Conservation (phyloP, 768 basidiomycete species). For the Amanita brunnescens region DNA sequence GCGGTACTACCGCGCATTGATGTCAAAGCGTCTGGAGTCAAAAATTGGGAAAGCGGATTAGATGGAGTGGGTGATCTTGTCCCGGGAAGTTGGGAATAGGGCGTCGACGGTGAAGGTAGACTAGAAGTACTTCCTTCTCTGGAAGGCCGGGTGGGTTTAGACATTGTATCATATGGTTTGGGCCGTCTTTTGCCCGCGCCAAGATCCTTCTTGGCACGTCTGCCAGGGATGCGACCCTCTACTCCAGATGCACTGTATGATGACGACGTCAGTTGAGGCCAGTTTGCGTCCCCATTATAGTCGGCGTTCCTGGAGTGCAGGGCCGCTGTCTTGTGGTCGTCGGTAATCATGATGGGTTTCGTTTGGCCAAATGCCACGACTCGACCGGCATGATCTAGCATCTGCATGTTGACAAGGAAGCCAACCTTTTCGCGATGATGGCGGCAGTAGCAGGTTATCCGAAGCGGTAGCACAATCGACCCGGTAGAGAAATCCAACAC, state of each 20-base stretch:
- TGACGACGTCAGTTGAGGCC: conserved; percentile 31
- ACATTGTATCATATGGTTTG: conserved; percentile 59
- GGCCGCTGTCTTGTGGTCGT: conserved; percentile 87
- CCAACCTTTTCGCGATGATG: conserved; percentile 97
- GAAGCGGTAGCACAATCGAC: conserved; percentile 80
- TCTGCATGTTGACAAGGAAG: conserved; percentile 82
- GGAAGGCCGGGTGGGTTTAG: conserved; percentile 34
- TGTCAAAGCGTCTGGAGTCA: conserved; percentile 19
- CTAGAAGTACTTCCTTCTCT: conserved; percentile 51
- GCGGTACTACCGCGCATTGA: conserved; percentile 28
- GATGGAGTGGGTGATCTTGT: conserved; percentile 40
- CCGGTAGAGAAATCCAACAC: conserved; percentile 84
- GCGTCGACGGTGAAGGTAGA: conserved; percentile 37
- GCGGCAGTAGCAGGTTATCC: conserved; percentile 97
- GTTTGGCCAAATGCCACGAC: conserved; percentile 77
- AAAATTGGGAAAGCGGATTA: conserved; percentile 23
- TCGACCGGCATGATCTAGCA: conserved; percentile 73
- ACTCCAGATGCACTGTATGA: conserved; percentile 19
- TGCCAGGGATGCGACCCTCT: conserved; percentile 34
- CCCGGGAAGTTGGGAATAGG: conserved; percentile 33
- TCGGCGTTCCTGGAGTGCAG: conserved; percentile 24
- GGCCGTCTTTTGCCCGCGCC: conserved; percentile 44
- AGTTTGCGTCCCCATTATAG: conserved; percentile 36
- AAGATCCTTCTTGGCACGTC: conserved; percentile 38
- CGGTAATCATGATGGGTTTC: conserved; percentile 95